phyloP scores from a whole-genome alignment of 495 filamentous ascomycete genomes.

The Daldinia grandis region DNA sequence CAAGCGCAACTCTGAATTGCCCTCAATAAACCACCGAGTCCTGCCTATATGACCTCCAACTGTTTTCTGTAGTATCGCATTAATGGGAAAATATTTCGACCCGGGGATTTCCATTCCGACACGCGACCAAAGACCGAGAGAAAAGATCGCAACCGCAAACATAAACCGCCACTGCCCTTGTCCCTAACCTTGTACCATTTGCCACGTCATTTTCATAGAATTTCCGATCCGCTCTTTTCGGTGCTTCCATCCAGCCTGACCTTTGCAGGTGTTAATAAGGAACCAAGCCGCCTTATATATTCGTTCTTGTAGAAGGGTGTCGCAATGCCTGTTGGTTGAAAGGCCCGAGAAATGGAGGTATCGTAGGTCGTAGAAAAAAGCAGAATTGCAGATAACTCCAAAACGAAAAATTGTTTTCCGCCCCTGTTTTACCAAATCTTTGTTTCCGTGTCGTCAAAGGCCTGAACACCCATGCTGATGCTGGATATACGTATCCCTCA shows the following conservation, averaged over 20 bases:
- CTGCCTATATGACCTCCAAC: not conserved
- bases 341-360: conserved; percentile 31
- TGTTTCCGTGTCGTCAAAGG: conserved; percentile 48
- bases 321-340: conserved; percentile 15
- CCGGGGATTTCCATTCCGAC: not conserved
- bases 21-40: not conserved
- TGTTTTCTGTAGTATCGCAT: conserved; percentile 13
- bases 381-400: conserved; percentile 42
- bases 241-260: conserved; percentile 33
- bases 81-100: conserved; percentile 14
- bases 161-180: conserved; percentile 34
- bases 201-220: conserved; percentile 33
- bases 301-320: conserved; percentile 26
- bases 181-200: conserved; percentile 33
- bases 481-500: conserved; percentile 46
- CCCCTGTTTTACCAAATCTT: conserved; percentile 41
- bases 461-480: conserved; percentile 51
- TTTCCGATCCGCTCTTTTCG: conserved; percentile 28
- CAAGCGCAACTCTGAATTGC: conserved; percentile 11
- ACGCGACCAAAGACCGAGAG: conserved; percentile 24
- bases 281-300: conserved; percentile 40
- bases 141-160: conserved; percentile 28
- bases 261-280: conserved; percentile 38
- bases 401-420: conserved; percentile 37
- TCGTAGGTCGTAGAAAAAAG: conserved; percentile 27